Base-by-base conservation (phyloP, 1,284 basidiomycete genomes). In the Blastosporella zonata region DNA sequence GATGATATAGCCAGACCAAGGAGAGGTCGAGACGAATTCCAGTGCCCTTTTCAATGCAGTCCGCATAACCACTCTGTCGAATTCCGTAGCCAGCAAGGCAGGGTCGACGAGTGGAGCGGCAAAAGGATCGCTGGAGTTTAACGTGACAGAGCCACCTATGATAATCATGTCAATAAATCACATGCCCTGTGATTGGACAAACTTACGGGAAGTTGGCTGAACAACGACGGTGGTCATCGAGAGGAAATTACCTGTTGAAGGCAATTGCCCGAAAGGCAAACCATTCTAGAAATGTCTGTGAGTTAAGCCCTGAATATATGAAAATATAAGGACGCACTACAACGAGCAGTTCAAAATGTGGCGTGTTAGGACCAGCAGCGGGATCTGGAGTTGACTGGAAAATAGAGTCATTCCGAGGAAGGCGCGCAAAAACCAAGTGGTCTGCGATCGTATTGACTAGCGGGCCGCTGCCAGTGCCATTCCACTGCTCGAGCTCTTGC, bases 91-190 rank as follows among this genome's bases (percentile, higher is more conserved):
- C 39, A 73, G 56, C 31, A 67, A 59, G 7, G 43, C 59, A 0
- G 67, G 66, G 54, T 73, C 59, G 44, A 74, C 69, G 18, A 68
- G 36, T 0, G 72, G 73, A 13, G 53, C 17, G 17, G 53, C 60
- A 52, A 71, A 69, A 0, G 68, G 68, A 48, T 67, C 55, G 7
- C 57, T 57, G 6, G 64, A 43, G 62, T 23, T 56, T 55, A 9
- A 71, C 47, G 28, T 43, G 21, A 43, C 41, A 2, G 41, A 43
- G 18, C 41, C 41, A 22, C 40, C 40, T 42, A 20, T 1, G 2
- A 25, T 22, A 22, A 37, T 2, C 18, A 1, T 50, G 61, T 20
- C 71, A 52, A 13, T 63, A 61, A 7, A 70, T 69, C 21, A 25
- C 38, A 27, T n/a, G 39, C 20, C 4, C 20, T 22, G 23, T 1